These are phyloP conservation scores for Thermomyces lanuginosus DNA, from an alignment of 2,329 filamentous ascomycete species.

Conservation along the genomic window DNA sequence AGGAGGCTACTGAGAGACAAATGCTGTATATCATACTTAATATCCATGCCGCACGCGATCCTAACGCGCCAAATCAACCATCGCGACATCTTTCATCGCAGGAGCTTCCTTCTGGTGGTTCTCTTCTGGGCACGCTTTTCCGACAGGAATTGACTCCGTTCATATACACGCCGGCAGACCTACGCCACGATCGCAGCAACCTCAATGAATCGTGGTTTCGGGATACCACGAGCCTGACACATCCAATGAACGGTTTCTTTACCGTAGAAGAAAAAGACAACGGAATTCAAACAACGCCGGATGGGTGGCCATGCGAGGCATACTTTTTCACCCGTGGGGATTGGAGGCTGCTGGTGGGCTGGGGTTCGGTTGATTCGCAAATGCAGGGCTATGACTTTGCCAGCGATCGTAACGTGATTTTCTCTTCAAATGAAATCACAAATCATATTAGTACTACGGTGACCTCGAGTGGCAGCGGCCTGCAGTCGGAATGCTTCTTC, in stretches of 20 bases:
- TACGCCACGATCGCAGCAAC: constrained; percentile 37
- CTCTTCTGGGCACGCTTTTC: constrained; percentile 34
- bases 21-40: constrained; percentile 41
- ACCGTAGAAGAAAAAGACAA: constrained; percentile 20
- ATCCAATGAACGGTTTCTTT: constrained; percentile 39
- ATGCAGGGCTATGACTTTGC: constrained; percentile 40
- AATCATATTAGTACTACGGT: constrained; percentile 19
- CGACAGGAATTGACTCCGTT: constrained; percentile 32
- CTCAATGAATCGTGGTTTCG: constrained; percentile 44
- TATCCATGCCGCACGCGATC: constrained; percentile 39
- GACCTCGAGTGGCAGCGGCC: constrained; percentile 20
- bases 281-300: constrained; percentile 31
- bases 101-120: constrained; percentile 29
- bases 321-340: constrained; percentile 39
- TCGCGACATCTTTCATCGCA: constrained; percentile 25
- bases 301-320: constrained; percentile 49
- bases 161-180: constrained; percentile 37
- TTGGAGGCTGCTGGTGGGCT: constrained; percentile 40
- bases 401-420: constrained; percentile 37
- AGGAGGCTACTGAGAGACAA: constrained; percentile 39
- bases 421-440: constrained; percentile 31
- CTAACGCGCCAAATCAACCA: constrained; percentile 25
- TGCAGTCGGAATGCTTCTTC: constrained; percentile 41
- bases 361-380: constrained; percentile 41
- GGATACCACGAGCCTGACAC: constrained; percentile 19